Percentiles rank a stretch among this genome's conserved stretches.
Conservation (phyloP, 495 filamentous ascomycete genomes). For the Xanthoparmelia taractica region DNA sequence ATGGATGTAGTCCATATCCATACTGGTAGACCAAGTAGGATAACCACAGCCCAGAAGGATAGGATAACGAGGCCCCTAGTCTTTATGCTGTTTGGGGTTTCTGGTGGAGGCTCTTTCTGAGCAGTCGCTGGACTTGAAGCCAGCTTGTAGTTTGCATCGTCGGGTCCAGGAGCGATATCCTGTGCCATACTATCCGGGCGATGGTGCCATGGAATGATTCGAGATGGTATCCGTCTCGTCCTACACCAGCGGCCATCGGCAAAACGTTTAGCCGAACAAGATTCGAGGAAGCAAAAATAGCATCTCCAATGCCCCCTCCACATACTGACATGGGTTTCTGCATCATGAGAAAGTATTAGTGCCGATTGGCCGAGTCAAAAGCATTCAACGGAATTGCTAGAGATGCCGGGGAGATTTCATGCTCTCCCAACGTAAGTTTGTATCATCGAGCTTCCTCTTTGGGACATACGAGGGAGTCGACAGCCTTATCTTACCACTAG, state of each 20-base stretch:
- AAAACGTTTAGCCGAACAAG: not conserved
- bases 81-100: constrained; percentile 59
- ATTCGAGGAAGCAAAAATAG: too few relatives aligned
- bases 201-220: not conserved
- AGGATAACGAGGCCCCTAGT: constrained; percentile 66
- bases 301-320: not conserved
- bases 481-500: constrained; percentile 15
- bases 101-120: constrained; percentile 54
- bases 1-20: constrained; percentile 97
- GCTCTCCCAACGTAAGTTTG: not conserved
- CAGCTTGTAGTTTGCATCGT: not conserved
- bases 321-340: not conserved
- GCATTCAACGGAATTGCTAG: not conserved
- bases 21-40: constrained; percentile 81
- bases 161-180: not conserved
- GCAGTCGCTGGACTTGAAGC: not conserved
- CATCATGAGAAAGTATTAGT: not conserved
- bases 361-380: not conserved
- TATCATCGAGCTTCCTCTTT: constrained; percentile 17
- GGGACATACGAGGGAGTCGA: not conserved
- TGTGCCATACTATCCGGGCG: constrained; percentile 3
- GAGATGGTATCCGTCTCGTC: too few relatives aligned
- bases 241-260: too few relatives aligned
- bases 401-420: not conserved
- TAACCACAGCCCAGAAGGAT: constrained; percentile 84